Evolutionary conservation across 2,329 filamentous ascomycete species (phyloP).

Genomic region (Nakataea oryzae): DNA sequence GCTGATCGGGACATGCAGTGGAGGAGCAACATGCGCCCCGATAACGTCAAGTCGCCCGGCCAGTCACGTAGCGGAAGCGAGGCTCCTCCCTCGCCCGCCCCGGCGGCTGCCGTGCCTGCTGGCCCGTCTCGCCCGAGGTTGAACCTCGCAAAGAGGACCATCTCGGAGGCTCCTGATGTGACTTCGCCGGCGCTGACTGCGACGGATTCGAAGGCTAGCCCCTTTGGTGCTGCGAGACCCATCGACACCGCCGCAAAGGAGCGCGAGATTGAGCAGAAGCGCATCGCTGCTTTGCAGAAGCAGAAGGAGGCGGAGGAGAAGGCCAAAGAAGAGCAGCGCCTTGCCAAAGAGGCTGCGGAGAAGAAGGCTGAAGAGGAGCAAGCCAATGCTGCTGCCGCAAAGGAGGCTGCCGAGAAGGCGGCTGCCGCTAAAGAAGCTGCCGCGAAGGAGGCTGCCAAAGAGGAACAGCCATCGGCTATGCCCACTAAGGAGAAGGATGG

Average conservation of each 20-base stretch:
- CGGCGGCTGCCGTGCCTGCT: conserved; percentile 32
- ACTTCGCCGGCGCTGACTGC: conserved; percentile 35
- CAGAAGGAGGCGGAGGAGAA: conserved; percentile 86
- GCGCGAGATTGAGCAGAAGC: conserved; percentile 83
- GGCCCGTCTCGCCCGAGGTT: conserved; percentile 61
- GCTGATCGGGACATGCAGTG: conserved; percentile 91
- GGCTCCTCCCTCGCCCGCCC: conserved; percentile 62
- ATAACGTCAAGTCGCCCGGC: conserved; percentile 53
- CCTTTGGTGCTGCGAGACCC: conserved; percentile 85
- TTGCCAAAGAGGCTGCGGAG: conserved; percentile 50
- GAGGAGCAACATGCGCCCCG: conserved; percentile 86
- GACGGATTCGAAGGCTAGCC: conserved; percentile 71
- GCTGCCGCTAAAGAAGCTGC: conserved; percentile 23
- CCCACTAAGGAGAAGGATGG: conserved; percentile 16
- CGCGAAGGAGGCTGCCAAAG: conserved; percentile 18
- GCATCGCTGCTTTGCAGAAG: conserved; percentile 60
- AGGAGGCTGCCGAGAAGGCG: conserved; percentile 19
- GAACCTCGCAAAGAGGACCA: conserved; percentile 84
- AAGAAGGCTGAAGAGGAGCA: conserved; percentile 21
- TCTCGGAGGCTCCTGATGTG: conserved; percentile 57
- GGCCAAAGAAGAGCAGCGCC: conserved; percentile 61
- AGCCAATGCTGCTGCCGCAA: conserved; percentile 12
- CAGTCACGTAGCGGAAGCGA: conserved; percentile 64
- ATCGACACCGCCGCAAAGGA: conserved; percentile 90
- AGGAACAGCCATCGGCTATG: conserved; percentile 8